Conservation (phyloP, 768 basidiomycete genomes). For the Suillus weaverae region DNA sequence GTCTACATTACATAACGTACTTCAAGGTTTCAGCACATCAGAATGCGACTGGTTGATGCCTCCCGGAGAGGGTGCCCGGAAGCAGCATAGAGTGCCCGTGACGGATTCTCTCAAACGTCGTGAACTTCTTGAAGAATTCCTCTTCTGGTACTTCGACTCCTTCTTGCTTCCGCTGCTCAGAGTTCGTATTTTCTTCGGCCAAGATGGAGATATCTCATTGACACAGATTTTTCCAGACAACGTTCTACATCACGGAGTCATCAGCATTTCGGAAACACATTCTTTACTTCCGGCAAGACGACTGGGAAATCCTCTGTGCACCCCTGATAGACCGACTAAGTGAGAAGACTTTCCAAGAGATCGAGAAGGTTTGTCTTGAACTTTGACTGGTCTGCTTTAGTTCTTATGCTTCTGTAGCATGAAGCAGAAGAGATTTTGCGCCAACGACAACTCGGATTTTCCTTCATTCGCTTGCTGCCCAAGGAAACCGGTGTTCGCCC, state of each 20-base stretch:
- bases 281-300: slow-evolving; percentile 92
- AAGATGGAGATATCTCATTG: not conserved
- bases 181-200: slow-evolving; percentile 42
- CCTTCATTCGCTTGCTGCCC: slow-evolving; percentile 85
- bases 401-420: slow-evolving; percentile 39
- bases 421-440: slow-evolving; percentile 67
- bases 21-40: slow-evolving; percentile 74
- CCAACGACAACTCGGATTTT: slow-evolving; percentile 75
- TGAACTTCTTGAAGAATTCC: slow-evolving; percentile 84
- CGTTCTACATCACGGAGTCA: slow-evolving; percentile 93
- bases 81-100: slow-evolving; percentile 53
- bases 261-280: slow-evolving; percentile 80
- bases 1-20: slow-evolving; percentile 67
- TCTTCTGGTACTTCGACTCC: slow-evolving; percentile 94
- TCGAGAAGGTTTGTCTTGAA: slow-evolving; percentile 58
- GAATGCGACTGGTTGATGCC: slow-evolving; percentile 81
- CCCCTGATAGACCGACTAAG: slow-evolving; percentile 79
- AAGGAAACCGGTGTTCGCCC: slow-evolving; percentile 96
- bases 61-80: slow-evolving; percentile 33
- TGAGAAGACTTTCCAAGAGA: slow-evolving; percentile 64
- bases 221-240: slow-evolving; percentile 53
- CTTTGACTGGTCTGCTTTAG: not conserved
- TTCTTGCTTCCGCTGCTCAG: slow-evolving; percentile 78
- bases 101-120: slow-evolving; percentile 76
- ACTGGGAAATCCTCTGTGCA: slow-evolving; percentile 82